Base-by-base conservation (phyloP, 805 yeast genomes). In the Myxozyma melibiosi region DNA sequence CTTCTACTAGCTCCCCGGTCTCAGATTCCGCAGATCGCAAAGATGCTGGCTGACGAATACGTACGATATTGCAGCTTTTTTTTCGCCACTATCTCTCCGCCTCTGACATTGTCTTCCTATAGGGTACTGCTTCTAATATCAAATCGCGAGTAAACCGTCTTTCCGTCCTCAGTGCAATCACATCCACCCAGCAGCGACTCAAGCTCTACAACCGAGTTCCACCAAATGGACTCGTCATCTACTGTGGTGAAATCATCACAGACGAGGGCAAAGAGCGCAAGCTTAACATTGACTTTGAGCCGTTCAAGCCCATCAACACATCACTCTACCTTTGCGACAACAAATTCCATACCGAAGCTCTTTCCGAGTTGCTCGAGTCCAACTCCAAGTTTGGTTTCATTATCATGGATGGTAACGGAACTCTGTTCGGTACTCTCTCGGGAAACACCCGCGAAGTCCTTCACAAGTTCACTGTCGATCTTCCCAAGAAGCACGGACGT, bases 401-500 rank as follows among this genome's bases (percentile, higher is more conserved):
- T 67, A 86, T 94, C 68, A 94, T 94, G 99, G 99, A 94, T 76
- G 99, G 99, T 89, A 90, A 91, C 74, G 99, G 99, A 59, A 89
- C 97, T 2, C 79, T 94, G 65, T 94, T 94, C 67, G 99, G 99
- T 76, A 81, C 95, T 18, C 84, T 94, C 54, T 84, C 95, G 43
- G 99, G 99, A 73, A 94, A 94, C 78, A 91, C 96, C 45, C 86
- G 99, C 79, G 97, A 94, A 62, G 89, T 94, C 43, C 79, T 94
- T 70, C 96, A 92, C 76, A 94, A 94, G 76, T 94, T 94, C 76
- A 87, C 90, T 1, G 99, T 94, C 55, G 99, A 94, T 75, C 80
- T 94, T 68, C 99, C 99, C 68, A 94, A 94, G 80, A 94, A 94
- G 89, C 99, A 94, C 80, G 99, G 99, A 70, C 88, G 99, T 82